Evolutionary conservation across 2,329 filamentous ascomycete species (phyloP), one percentile per base, ranked within the genome.

Genomic region (Talaromyces islandicus): DNA sequence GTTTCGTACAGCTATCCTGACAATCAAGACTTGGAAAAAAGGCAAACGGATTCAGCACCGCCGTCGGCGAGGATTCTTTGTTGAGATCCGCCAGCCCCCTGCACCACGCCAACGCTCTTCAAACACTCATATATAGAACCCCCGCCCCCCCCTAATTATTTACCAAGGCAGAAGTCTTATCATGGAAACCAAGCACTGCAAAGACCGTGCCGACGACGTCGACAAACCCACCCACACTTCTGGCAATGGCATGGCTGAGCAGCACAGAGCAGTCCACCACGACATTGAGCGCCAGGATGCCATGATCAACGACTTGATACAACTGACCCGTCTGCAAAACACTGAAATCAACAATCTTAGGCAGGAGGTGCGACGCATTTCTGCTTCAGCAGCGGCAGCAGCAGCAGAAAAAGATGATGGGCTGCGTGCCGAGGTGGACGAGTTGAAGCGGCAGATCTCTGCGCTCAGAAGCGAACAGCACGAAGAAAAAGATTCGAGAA

Each of bases 281-380:
- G 59, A 60, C 35, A 56, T 57, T 21, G 17, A 50, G 10, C 41
- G 32, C n/a, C 54, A 60, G 29, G 50, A 60, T 7, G 55, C 52
- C 41, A 48, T 60, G 27, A 57, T 60, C 54, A 48, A 60, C 11
- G 54, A 57, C 25, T 48, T 60, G n/a, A 56, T 56, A 3, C 59
- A 53, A 21, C 21, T 60, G 2, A 56, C 54, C 1, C 59, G 59
- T 17, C 19, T 57, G n/a, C 59, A 60, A 24, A 60, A 60, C 17
- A 57, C 48, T 17, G 59, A 60, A 14, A 57, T 60, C 7, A 60
- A 60, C 12, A 48, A 52, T 3, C 56, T 60, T 5, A 19, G 43
- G 1, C 19, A 46, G 14, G 43, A 46, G 4, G 9, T 46, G 19
- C 43, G 43, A 1, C 43, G 43, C 43, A 46, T 46, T 14, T 46